phyloP scores from a whole-genome alignment of 2,329 filamentous ascomycete species.

The Xylariaceae sp. region DNA sequence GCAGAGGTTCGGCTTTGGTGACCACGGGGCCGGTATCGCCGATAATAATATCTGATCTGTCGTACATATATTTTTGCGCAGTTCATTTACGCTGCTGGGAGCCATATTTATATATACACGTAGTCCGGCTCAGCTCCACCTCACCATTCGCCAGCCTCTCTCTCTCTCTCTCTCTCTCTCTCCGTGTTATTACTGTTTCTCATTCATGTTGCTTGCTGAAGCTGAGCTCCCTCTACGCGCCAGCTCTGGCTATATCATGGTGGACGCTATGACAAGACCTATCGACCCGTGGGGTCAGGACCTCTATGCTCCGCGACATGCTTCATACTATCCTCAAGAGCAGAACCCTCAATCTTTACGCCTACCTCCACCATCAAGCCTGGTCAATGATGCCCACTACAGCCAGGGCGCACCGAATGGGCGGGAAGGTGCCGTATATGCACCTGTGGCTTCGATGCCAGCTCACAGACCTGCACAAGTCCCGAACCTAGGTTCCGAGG shows the following conservation, averaged over 20 bases:
- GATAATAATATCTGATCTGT: conserved; percentile 28
- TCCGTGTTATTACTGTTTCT: conserved; percentile 13
- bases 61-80: conserved; percentile 13
- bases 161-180: not conserved
- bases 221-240: conserved; percentile 33
- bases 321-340: conserved; percentile 37
- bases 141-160: conserved; percentile 3
- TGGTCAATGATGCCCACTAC: conserved; percentile 33
- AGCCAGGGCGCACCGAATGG: no score
- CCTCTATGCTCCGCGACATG: conserved; percentile 38
- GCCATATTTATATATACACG: conserved; percentile 25
- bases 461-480: conserved; percentile 30
- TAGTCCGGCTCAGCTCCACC: conserved; percentile 5
- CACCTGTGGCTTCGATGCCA: conserved; percentile 27
- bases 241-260: conserved; percentile 39
- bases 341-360: conserved; percentile 35
- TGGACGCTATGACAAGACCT: conserved; percentile 42
- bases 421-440: no score
- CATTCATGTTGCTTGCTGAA: conserved; percentile 34
- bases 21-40: conserved; percentile 31
- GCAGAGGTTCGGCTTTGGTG: conserved; percentile 25
- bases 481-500: conserved; percentile 28
- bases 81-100: conserved; percentile 6
- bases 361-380: conserved; percentile 39
- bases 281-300: conserved; percentile 40